Evolutionary conservation across 495 filamentous ascomycete species (phyloP).

Genomic region (Peziza echinospora): DNA sequence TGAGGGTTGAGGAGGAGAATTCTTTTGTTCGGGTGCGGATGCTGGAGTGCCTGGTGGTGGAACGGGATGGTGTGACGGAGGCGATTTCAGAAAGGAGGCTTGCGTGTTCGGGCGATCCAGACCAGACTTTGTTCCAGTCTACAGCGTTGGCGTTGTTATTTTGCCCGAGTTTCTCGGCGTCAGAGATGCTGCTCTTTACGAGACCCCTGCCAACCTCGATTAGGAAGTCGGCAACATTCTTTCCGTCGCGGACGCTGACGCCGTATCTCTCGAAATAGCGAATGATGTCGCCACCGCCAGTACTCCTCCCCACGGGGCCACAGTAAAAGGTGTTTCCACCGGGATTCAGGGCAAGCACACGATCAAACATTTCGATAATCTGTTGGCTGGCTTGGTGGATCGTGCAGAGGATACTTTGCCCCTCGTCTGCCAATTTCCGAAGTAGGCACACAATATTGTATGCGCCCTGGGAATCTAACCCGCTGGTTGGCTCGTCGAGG

Average conservation of each 20-base stretch:
- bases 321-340: conserved; percentile 56
- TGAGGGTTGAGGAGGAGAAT: conserved; percentile 36
- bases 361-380: conserved; percentile 51
- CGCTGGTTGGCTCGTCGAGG: conserved; percentile 57
- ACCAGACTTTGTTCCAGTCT: conserved; percentile 53
- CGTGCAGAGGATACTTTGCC: conserved; percentile 55
- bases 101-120: conserved; percentile 27
- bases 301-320: conserved; percentile 41
- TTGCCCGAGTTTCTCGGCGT: conserved; percentile 30
- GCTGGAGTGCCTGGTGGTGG: neutral
- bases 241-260: conserved; percentile 34
- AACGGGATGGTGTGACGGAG: neutral
- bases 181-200: conserved; percentile 7
- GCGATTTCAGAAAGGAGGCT: neutral
- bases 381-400: conserved; percentile 40
- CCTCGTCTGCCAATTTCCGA: conserved; percentile 53
- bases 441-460: conserved; percentile 62
- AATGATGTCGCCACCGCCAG: conserved; percentile 35
- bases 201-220: conserved; percentile 51
- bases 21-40: conserved; percentile 23
- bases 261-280: conserved; percentile 46
- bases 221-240: conserved; percentile 74
- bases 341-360: conserved; percentile 45
- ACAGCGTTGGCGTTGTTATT: conserved; percentile 30
- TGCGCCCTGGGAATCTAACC: conserved; percentile 63